These are phyloP conservation scores for Trichomonascus vanleenenianus DNA, from an alignment of 805 yeast genomes.

Conservation along the genomic window DNA sequence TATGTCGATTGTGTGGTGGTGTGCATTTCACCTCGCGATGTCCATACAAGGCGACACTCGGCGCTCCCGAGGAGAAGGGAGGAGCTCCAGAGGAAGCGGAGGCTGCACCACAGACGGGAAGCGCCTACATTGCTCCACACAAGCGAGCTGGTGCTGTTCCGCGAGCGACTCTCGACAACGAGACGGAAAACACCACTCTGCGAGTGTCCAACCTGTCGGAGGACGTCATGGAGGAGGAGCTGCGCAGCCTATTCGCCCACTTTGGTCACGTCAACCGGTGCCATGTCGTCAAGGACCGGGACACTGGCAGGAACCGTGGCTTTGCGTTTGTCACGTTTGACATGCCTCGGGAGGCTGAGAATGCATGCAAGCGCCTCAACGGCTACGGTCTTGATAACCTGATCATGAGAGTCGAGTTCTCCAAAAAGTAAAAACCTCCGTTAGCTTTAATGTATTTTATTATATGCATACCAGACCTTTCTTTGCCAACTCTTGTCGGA, in stretches of 20 bases:
- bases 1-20: conserved; percentile 91
- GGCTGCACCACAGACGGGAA: conserved; percentile 28
- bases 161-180: conserved; percentile 36
- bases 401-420: conserved; percentile 48
- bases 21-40: conserved; percentile 90
- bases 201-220: conserved; percentile 88
- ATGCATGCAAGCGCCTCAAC: conserved; percentile 66
- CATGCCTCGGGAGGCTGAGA: conserved; percentile 55
- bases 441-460: too few relatives aligned
- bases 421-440: conserved; percentile 28
- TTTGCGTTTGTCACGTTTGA: conserved; percentile 83
- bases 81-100: conserved; percentile 33
- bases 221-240: conserved; percentile 70
- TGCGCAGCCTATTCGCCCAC: conserved; percentile 64
- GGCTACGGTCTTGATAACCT: conserved; percentile 90
- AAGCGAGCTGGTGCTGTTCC: conserved; percentile 37
- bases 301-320: conserved; percentile 91
- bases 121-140: conserved; percentile 54
- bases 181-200: conserved; percentile 80
- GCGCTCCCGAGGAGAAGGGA: conserved; percentile 38
- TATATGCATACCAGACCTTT: too few relatives aligned
- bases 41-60: conserved; percentile 89
- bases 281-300: conserved; percentile 80
- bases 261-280: conserved; percentile 69
- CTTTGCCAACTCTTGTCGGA: too few relatives aligned